Percentiles rank a stretch among this genome's conserved stretches.
These are phyloP conservation scores for Paramecium sexaurelia DNA, from an alignment of 73 alveolate species.

Conservation along the genomic window DNA sequence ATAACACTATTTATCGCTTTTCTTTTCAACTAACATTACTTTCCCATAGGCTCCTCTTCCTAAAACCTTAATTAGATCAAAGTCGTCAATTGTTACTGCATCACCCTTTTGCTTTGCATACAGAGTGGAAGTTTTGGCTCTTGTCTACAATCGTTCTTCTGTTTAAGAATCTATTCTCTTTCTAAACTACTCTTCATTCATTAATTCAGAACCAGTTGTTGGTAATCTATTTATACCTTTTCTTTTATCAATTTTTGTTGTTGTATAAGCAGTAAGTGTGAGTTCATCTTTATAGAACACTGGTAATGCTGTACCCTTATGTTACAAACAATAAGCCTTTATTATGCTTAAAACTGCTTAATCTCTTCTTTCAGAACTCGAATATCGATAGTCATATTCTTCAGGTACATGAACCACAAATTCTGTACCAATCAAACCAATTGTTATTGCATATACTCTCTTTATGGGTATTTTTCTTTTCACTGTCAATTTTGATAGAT, in stretches of 20 bases:
- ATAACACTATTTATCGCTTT: constrained; percentile 69
- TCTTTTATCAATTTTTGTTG: constrained; percentile 84
- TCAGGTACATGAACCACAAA: constrained; percentile 77
- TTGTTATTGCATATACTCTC: constrained; percentile 77
- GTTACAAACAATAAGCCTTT: constrained; percentile 41
- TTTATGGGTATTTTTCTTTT: constrained; percentile 77
- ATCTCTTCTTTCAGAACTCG: constrained; percentile 70
- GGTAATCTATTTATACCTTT: constrained; percentile 84
- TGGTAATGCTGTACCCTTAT: constrained; percentile 24
- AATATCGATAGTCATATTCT: constrained; percentile 79
- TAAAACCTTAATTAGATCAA: constrained; percentile 76
- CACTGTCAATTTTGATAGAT: constrained; percentile 72
- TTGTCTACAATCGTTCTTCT: constrained; percentile 56
- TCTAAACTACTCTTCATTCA: constrained; percentile 73
- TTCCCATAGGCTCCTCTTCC: constrained; percentile 88
- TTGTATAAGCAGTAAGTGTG: constrained; percentile 76
- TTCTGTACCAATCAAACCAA: constrained; percentile 68
- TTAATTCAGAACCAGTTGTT: constrained; percentile 69
- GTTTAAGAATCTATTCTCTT: constrained; percentile 25
- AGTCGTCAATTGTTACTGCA: constrained; percentile 76
- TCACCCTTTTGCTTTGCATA: constrained; percentile 50
- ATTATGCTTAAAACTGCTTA: constrained; percentile 41
- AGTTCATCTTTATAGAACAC: constrained; percentile 67
- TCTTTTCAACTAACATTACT: constrained; percentile 81
- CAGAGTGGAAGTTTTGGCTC: constrained; percentile 66